Conservation (phyloP, 345 rosid genomes). For the Salix koriyanagi region DNA sequence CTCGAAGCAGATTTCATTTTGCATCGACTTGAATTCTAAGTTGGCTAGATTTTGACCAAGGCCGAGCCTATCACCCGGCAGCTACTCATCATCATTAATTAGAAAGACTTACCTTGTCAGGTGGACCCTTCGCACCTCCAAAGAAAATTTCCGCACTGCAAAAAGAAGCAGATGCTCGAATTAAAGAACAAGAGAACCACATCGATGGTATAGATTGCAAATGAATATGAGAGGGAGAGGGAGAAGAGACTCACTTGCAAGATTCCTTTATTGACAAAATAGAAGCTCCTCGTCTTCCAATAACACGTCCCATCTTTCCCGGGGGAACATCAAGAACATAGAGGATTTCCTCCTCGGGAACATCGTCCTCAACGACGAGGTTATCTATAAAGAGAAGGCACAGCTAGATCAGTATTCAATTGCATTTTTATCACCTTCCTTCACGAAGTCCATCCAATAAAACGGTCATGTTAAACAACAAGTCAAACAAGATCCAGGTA, state of each 20-base stretch:
- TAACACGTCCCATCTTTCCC: conserved; percentile 87
- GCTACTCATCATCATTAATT: background rate
- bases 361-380: conserved; percentile 36
- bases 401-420: conserved; percentile 5
- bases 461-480: background rate
- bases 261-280: conserved; percentile 75
- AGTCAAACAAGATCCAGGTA: background rate
- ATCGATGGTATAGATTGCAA: background rate
- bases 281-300: conserved; percentile 81
- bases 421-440: background rate
- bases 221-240: background rate
- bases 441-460: background rate
- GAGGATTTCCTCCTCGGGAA: conserved; percentile 70
- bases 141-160: conserved; percentile 79
- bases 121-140: conserved; percentile 88
- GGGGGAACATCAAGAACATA: conserved; percentile 80
- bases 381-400: conserved; percentile 39
- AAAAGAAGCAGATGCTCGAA: conserved; percentile 1
- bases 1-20: background rate
- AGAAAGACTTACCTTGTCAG: conserved; percentile 65
- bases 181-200: conserved; percentile 10
- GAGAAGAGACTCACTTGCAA: conserved; percentile 53
- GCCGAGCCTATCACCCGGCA: background rate
- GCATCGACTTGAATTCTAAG: background rate
- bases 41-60: background rate